Percentiles rank a stretch among this genome's conserved stretches.
Conservation (phyloP, 169 alveolate genomes). For the Plasmodium knowlesi region DNA sequence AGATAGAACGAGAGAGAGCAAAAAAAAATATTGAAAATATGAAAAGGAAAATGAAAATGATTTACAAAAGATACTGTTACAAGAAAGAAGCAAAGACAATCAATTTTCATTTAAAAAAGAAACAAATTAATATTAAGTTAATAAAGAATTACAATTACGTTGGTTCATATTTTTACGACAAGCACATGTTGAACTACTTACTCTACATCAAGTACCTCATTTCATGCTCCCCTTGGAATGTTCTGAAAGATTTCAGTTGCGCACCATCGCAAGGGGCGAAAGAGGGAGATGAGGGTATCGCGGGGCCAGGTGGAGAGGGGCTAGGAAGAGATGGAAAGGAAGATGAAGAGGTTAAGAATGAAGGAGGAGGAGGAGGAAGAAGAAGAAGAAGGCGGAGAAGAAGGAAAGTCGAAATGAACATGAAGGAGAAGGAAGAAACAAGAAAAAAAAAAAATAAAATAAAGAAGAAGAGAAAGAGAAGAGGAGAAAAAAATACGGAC, state of each 20-base stretch:
- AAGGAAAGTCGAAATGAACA: neutral
- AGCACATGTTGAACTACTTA: conserved; percentile 33
- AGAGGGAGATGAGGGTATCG: neutral
- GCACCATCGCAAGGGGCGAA: neutral
- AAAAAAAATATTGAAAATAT: conserved; percentile 4
- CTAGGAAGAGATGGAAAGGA: neutral
- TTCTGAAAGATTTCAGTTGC: conserved; percentile 32
- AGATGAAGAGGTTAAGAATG: too few species aligned
- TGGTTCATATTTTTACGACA: conserved; percentile 38
- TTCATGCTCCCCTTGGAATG: conserved; percentile 61
- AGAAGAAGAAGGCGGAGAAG: neutral
- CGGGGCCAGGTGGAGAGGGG: neutral
- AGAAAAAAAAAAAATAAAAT: neutral
- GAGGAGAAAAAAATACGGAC: neutral
- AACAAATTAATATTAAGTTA: neutral
- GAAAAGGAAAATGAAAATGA: conserved; percentile 33
- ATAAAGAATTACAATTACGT: conserved; percentile 19
- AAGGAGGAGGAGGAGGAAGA: neutral
- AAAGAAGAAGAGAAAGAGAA: neutral
- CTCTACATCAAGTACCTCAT: conserved; percentile 46
- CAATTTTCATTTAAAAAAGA: neutral
- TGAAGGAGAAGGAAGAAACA: neutral
- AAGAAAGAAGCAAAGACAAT: conserved; percentile 63
- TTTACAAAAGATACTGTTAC: conserved; percentile 35
- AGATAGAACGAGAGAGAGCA: conserved; percentile 47